phyloP scores from a whole-genome alignment of 78 protist genomes.

The Anaeramoeba flamelloides region DNA sequence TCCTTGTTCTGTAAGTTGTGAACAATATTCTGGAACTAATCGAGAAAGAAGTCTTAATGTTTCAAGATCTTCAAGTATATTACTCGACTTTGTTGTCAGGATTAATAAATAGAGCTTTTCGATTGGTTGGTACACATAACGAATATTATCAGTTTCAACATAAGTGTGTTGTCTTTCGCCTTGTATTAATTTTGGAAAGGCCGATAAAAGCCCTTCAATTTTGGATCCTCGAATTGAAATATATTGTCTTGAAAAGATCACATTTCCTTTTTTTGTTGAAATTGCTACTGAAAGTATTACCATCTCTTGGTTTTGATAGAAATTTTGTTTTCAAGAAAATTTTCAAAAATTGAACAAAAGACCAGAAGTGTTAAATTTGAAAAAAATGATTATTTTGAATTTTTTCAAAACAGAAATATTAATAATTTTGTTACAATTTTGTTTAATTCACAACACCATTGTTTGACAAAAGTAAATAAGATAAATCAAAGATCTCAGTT shows the following conservation, averaged over 20 bases:
- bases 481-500: no score
- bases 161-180: constrained; percentile 65
- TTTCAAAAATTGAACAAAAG: no score
- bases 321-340: no score
- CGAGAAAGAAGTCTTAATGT: constrained; percentile 61
- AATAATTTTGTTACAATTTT: no score
- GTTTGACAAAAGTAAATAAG: no score
- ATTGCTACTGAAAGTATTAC: constrained; percentile 34
- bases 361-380: no score
- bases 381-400: no score
- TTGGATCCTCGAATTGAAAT: constrained; percentile 70
- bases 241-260: constrained; percentile 71
- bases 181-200: constrained; percentile 77
- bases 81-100: constrained; percentile 67
- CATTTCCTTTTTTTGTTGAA: constrained; percentile 42
- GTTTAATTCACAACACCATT: no score
- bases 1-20: neutral
- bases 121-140: constrained; percentile 90
- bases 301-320: no score
- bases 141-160: constrained; percentile 67
- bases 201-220: constrained; percentile 77
- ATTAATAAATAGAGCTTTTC: constrained; percentile 62
- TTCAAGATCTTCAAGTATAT: constrained; percentile 82
- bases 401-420: no score
- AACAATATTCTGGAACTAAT: constrained; percentile 18